Evolutionary conservation across 2,329 filamentous ascomycete species (phyloP), one percentile per base, ranked within the genome.

Genomic region (Davidsoniella eucalypti): DNA sequence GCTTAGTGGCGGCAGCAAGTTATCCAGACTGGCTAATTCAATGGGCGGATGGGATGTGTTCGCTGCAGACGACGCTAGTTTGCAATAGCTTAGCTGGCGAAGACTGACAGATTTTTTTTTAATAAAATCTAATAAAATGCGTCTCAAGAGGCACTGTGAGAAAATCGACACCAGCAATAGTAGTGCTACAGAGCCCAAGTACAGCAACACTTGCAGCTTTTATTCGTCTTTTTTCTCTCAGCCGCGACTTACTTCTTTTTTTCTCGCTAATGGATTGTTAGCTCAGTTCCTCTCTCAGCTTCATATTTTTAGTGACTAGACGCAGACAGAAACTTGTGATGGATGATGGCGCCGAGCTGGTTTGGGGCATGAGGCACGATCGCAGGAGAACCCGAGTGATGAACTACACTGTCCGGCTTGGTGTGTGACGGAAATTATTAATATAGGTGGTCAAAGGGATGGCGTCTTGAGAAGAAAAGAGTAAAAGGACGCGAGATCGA

Each of bases 1-100:
- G 26, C 26, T 33, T 33, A 29, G 26, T 33, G 26, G 29, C 12
- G 29, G 29, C 29, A 12, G 29, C 29, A 41, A 41, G 5, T 42
- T 33, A 5, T 33, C 26, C 26, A 33, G 26, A 33, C 26, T 18
- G 16, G 16, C 39, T 18, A 5, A 17, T 42, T 16, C 39, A 42
- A 42, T 42, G 39, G 8, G 12, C 12, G 21, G n/a, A 38, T 47
- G 44, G 44, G 44, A 39, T 47, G 44, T 47, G 33, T 37, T 18
- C 23, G 44, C 23, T 39, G 17, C 25, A 44, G 14, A 18, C 33
- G 44, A 18, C 44, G 44, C 44, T 47, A 47, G 36, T n/a, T 41
- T 33, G 29, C 29, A 33, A 33, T 12, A 33, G 29, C 37, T 41
- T 47, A 39, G 44, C 44, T 47, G 33, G 44, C 36, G 44, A 36